Conservation (phyloP, 1,284 basidiomycete genomes). For the Tilletia indica region DNA sequence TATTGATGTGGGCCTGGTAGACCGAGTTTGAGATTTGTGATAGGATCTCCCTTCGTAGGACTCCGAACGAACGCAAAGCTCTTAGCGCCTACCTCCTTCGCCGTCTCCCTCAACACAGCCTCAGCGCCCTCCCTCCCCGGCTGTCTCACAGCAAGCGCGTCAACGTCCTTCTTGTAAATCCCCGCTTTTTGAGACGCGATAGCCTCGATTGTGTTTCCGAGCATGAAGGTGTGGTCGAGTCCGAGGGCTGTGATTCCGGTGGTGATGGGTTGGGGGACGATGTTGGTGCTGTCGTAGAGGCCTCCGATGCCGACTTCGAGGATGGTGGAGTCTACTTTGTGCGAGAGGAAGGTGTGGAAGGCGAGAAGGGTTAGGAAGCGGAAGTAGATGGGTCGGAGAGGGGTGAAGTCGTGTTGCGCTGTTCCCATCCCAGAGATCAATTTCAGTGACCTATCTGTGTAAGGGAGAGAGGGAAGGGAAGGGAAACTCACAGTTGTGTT, state of each 20-base stretch:
- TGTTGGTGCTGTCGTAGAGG: conserved; percentile 90
- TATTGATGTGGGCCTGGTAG: conserved; percentile 85
- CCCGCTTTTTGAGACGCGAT: conserved; percentile 96
- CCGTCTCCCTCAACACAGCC: conserved; percentile 68
- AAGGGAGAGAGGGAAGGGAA: no score
- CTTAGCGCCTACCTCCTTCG: conserved; percentile 63
- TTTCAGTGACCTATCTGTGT: no score
- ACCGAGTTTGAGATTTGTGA: conserved; percentile 59
- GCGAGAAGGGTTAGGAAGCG: conserved; percentile 88
- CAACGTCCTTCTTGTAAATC: conserved; percentile 87
- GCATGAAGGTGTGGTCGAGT: conserved; percentile 84
- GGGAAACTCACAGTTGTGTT: conserved; percentile 57
- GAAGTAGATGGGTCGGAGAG: conserved; percentile 85
- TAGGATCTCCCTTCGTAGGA: background rate
- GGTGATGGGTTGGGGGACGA: conserved; percentile 83
- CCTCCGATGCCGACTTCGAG: conserved; percentile 98
- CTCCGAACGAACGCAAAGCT: background rate
- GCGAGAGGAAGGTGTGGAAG: conserved; percentile 80
- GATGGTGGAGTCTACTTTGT: conserved; percentile 81
- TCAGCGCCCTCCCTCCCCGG: conserved; percentile 70
- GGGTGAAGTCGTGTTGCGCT: conserved; percentile 58
- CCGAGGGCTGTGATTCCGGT: conserved; percentile 89
- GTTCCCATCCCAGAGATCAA: background rate
- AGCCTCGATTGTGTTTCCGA: conserved; percentile 83
- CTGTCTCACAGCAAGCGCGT: conserved; percentile 80